These are phyloP conservation scores for Solanum chiquidenum DNA, from an alignment of 257 asterid species.

Conservation along the genomic window DNA sequence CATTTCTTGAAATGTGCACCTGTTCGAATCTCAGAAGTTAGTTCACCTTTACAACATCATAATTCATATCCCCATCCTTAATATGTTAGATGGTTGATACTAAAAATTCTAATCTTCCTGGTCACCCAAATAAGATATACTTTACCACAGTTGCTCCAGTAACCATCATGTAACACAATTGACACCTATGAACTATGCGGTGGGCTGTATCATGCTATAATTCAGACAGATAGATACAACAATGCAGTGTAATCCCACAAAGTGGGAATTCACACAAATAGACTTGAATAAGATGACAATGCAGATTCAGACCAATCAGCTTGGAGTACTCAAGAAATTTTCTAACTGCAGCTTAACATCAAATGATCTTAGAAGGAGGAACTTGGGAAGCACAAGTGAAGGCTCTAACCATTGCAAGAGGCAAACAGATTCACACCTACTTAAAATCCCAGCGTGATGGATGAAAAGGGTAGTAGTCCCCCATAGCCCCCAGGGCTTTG, in stretches of 20 bases:
- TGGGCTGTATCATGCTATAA: neutral
- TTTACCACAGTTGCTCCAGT: neutral
- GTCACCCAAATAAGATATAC: neutral
- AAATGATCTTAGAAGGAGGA: neutral
- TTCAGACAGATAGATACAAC: neutral
- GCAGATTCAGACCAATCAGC: neutral
- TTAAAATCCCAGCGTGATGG: neutral
- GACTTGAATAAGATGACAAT: neutral
- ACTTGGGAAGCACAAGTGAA: neutral
- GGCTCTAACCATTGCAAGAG: neutral
- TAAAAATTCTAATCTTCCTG: neutral
- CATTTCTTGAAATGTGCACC: slow-evolving; percentile 91
- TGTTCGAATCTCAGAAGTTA: slow-evolving; percentile 11
- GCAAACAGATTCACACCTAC: neutral
- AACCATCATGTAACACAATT: neutral
- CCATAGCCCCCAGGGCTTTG: neutral
- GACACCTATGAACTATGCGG: neutral
- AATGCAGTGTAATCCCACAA: neutral
- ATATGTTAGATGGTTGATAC: neutral
- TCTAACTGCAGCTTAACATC: neutral
- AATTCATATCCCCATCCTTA: neutral
- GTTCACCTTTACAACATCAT: neutral
- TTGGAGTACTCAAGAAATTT: neutral
- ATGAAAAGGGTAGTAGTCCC: neutral
- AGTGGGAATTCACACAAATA: neutral